Percentiles rank a stretch among this genome's conserved stretches.
phyloP scores from a whole-genome alignment of 495 filamentous ascomycete species.

The Penicillium psychrofluorescens region DNA sequence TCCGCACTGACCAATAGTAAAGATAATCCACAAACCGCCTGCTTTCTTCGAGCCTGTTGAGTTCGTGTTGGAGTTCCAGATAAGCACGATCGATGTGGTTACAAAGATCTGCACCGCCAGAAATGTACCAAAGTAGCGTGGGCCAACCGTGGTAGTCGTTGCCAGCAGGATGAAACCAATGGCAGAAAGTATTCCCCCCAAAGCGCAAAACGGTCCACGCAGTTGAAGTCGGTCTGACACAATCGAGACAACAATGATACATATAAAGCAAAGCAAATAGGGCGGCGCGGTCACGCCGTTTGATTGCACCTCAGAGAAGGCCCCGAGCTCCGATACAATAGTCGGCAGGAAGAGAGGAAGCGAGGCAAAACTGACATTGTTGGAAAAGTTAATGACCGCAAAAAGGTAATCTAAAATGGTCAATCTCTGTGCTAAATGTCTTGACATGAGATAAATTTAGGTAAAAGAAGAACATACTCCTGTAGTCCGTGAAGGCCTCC shows the following conservation, averaged over 20 bases:
- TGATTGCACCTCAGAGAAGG: conserved; percentile 18
- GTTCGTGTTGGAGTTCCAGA: conserved; percentile 6
- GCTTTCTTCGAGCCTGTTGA: conserved; percentile 6
- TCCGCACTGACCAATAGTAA: conserved; percentile 9
- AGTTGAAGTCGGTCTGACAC: conserved; percentile 15
- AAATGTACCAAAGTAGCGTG: conserved; percentile 17
- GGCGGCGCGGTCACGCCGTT: conserved; percentile 26
- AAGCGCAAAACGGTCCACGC: conserved; percentile 18
- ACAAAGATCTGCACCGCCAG: conserved; percentile 3
- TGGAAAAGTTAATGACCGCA: conserved; percentile 20
- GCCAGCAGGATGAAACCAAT: conserved; percentile 24
- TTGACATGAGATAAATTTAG: no score
- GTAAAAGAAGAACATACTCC: conserved; percentile 3
- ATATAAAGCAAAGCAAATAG: conserved; percentile 20
- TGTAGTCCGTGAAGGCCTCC: conserved; percentile 13
- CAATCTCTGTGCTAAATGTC: not conserved
- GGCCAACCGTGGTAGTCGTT: conserved; percentile 12
- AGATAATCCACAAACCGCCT: conserved; percentile 8
- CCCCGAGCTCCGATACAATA: conserved; percentile 23
- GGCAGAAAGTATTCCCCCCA: conserved; percentile 13
- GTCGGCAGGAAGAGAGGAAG: conserved; percentile 26
- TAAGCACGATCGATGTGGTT: conserved; percentile 1
- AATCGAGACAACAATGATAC: conserved; percentile 11
- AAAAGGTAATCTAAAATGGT: conserved; percentile 8
- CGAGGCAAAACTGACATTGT: conserved; percentile 23